Evolutionary conservation across 768 basidiomycete species (phyloP).

Genomic region (Collybia sp.): DNA sequence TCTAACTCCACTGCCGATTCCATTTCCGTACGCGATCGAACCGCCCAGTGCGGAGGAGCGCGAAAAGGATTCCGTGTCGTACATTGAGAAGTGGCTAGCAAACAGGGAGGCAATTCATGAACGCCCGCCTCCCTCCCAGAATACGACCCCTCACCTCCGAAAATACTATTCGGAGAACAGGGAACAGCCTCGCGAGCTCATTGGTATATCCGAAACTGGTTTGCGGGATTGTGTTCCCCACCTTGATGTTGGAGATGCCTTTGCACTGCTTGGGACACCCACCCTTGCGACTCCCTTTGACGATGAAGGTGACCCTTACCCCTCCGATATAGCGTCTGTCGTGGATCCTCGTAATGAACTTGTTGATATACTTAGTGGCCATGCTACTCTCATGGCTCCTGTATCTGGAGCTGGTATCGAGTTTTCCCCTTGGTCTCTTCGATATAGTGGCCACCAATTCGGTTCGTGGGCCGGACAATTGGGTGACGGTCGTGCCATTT

Average conservation of each 20-base stretch:
- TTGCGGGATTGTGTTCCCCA: slow-evolving; percentile 77
- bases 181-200: slow-evolving; percentile 51
- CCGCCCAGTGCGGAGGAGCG: slow-evolving; percentile 44
- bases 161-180: slow-evolving; percentile 47
- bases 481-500: slow-evolving; percentile 94
- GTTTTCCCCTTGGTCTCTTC: slow-evolving; percentile 81
- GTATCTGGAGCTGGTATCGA: slow-evolving; percentile 9
- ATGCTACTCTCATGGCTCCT: slow-evolving; percentile 60
- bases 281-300: slow-evolving; percentile 38
- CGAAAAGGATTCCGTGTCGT: slow-evolving; percentile 47
- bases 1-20: slow-evolving; percentile 74
- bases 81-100: slow-evolving; percentile 76
- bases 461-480: slow-evolving; percentile 91
- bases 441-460: slow-evolving; percentile 92
- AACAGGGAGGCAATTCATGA: slow-evolving; percentile 53
- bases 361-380: slow-evolving; percentile 77
- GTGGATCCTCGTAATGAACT: slow-evolving; percentile 60
- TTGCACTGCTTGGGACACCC: slow-evolving; percentile 59
- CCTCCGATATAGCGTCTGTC: slow-evolving; percentile 27
- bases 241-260: slow-evolving; percentile 84
- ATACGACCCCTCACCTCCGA: slow-evolving; percentile 29
- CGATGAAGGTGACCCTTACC: slow-evolving; percentile 24
- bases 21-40: slow-evolving; percentile 79
- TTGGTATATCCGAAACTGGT: slow-evolving; percentile 68
- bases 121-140: slow-evolving; percentile 10